A percentile compares a stretch with the other conserved stretches of the same genome.
phyloP scores from a whole-genome alignment of 192 early-diverging fungal genomes.

The Linnemannia hyalina region DNA sequence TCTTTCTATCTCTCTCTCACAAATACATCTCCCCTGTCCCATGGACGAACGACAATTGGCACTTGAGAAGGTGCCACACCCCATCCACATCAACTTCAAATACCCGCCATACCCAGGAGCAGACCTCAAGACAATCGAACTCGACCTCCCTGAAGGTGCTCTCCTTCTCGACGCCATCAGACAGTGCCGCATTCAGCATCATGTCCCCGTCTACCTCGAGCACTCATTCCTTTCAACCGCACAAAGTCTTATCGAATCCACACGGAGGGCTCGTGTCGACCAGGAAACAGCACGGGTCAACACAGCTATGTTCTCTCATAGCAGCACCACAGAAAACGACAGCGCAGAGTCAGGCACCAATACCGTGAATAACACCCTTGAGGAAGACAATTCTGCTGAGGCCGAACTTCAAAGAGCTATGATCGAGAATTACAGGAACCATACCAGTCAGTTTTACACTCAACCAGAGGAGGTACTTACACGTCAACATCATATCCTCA shows the following conservation, averaged over 20 bases:
- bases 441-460: slow-evolving; percentile 62
- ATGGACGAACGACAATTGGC: slow-evolving; percentile 49
- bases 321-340: neutral
- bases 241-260: slow-evolving; percentile 48
- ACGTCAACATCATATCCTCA: neutral
- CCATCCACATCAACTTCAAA: slow-evolving; percentile 43
- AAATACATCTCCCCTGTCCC: neutral
- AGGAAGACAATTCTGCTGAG: slow-evolving; percentile 1
- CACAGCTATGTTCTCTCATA: slow-evolving; percentile 4
- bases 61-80: slow-evolving; percentile 48
- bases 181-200: slow-evolving; percentile 55
- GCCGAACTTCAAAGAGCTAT: slow-evolving; percentile 42
- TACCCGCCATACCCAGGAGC: slow-evolving; percentile 49
- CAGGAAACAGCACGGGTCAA: slow-evolving; percentile 27
- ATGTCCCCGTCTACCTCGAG: slow-evolving; percentile 62
- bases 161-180: slow-evolving; percentile 60
- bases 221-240: slow-evolving; percentile 61
- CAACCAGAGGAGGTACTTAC: slow-evolving; percentile 60
- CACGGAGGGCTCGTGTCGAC: slow-evolving; percentile 37
- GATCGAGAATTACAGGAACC: slow-evolving; percentile 52
- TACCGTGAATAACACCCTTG: neutral
- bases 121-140: slow-evolving; percentile 35
- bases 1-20: neutral
- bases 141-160: slow-evolving; percentile 54
- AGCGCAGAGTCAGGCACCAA: neutral